Base-by-base conservation (phyloP, 176 grass and related monocot genomes). In the bread wheat (Triticum aestivum) region DNA sequence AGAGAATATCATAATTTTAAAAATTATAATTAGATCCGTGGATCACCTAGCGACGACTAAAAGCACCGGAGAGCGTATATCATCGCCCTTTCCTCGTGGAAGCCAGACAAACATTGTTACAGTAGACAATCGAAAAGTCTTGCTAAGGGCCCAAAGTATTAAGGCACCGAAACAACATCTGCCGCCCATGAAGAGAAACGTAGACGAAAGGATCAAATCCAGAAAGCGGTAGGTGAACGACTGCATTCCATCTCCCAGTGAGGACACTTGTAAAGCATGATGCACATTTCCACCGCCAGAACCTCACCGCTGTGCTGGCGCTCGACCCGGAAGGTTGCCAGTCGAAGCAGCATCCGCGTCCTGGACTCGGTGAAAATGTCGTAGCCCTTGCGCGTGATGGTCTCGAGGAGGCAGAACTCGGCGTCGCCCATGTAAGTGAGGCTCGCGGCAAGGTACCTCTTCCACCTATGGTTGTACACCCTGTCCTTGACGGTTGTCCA, bases 351-450 rank as follows among this genome's bases (percentile, higher is more conserved):
- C 69, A 74, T 83, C 23, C 1, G 24, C 10, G 14, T 5, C 34
- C 5, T 6, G 6, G 2, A 12, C 0, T 8, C 2, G 1, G 21
- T 69, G 15, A 2, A 30, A 34, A 2, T 61, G 0, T 11, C 6
- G 5, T 38, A 0, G 5, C 61, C 2, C 70, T 21, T 7, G 18
- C 17, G 26, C 17, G 11, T 64, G 11, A 84, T 2, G 1, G 39
- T 76, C 39, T 84, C 71, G 1, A 34, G 59, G 0, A 76, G 71
- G 5, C 82, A 84, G 59, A 76, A 76, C 20, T 23, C 11, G 39
- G 71, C 18, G 27, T 76, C 18, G 58, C 82, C 82, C 71, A 75
- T 65, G 26, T 84, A 65, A 8, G n/a, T 15, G 52, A 84, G 65
- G 44, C 5, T 82, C 11, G 20, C 44, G 1, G 21, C 6, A 18